A percentile compares a stretch with the other conserved stretches of the same genome.
Evolutionary conservation across 805 yeast genomes (phyloP).

Genomic region (Priceomyces medius): DNA sequence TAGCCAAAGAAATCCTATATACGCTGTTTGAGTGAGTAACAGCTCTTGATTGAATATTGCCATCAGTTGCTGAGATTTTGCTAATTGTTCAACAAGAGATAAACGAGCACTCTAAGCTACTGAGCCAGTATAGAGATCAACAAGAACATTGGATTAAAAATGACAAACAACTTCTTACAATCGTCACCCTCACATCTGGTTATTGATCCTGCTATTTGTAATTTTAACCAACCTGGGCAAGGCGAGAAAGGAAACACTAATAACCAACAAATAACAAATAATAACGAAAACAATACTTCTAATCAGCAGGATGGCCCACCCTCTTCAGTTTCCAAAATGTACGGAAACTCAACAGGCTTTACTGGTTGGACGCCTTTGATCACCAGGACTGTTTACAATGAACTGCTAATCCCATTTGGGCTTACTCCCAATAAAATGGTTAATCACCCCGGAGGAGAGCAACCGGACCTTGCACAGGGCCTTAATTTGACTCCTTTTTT

Average conservation of each 20-base stretch:
- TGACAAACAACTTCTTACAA: constrained; percentile 30
- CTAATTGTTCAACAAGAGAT: no score
- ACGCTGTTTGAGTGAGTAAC: background rate
- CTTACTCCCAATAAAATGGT: constrained; percentile 36
- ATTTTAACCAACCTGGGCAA: constrained; percentile 11
- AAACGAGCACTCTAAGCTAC: background rate
- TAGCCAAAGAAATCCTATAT: background rate
- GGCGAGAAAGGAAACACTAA: constrained; percentile 6
- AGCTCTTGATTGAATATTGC: no score
- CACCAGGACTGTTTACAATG: constrained; percentile 36
- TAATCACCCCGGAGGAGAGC: constrained; percentile 7
- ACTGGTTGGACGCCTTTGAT: constrained; percentile 47
- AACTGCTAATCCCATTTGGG: constrained; percentile 30
- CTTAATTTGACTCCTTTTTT: constrained; percentile 43
- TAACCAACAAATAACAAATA: constrained; percentile 3
- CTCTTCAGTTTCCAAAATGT: constrained; percentile 22
- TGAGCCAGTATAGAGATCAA: background rate
- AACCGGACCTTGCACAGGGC: constrained; percentile 32
- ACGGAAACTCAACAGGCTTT: constrained; percentile 14
- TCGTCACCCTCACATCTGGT: constrained; percentile 36
- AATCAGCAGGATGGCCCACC: constrained; percentile 9
- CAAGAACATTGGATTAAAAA: constrained; percentile 4
- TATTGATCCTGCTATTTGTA: constrained; percentile 36
- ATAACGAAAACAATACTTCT: background rate
- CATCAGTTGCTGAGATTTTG: no score